Conservation (phyloP, 2,329 filamentous ascomycete species). For the Aspergillus texensis region DNA sequence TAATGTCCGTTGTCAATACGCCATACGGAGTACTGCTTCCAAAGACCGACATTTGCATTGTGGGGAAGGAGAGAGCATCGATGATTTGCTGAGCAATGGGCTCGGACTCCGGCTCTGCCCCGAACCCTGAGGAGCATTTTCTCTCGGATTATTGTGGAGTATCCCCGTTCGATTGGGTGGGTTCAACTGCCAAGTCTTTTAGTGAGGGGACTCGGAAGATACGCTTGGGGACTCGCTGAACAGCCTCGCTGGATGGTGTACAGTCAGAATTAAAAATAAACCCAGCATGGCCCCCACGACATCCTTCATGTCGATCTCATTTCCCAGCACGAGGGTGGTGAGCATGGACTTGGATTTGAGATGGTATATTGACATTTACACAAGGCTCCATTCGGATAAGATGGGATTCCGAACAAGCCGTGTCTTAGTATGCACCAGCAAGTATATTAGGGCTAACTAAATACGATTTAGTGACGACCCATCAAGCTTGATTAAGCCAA, state of each 20-base stretch:
- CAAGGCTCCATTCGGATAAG: background rate
- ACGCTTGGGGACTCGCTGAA: background rate
- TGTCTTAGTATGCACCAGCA: background rate
- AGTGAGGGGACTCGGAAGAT: background rate
- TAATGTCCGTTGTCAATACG: background rate
- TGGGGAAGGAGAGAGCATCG: too few relatives aligned
- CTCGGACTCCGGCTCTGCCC: background rate
- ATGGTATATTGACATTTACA: background rate
- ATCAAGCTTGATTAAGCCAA: background rate
- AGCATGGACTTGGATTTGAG: background rate
- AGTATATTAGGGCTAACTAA: background rate
- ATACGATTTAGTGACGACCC: background rate
- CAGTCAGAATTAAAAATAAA: background rate
- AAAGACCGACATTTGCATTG: too few relatives aligned
- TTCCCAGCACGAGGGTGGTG: background rate
- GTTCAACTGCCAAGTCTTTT: background rate
- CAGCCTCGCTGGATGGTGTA: background rate
- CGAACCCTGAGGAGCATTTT: background rate
- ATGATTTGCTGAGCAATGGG: background rate
- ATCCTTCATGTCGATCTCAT: background rate
- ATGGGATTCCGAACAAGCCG: background rate
- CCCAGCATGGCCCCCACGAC: background rate
- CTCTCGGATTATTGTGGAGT: background rate
- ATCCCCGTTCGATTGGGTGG: background rate
- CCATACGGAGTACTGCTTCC: too few relatives aligned